Evolutionary conservation across 2,329 filamentous ascomycete species (phyloP).

Genomic region (Hypoxylon sp.): DNA sequence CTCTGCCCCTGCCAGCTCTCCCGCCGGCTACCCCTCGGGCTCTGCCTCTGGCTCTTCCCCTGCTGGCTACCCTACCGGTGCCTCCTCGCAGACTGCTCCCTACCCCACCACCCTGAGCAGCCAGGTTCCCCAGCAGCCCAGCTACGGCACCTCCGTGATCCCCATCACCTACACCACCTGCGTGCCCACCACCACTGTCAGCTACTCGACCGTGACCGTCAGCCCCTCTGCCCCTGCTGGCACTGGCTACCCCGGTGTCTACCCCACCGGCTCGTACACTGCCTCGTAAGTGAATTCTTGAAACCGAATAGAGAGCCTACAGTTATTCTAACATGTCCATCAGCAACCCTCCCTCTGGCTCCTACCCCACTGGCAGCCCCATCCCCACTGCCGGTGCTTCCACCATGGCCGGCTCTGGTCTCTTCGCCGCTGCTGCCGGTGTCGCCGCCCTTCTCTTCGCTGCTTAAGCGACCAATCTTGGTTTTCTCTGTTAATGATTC

Average conservation of each 20-base stretch:
- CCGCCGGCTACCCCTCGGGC: constrained; percentile 37
- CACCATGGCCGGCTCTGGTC: constrained; percentile 67
- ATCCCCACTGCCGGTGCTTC: constrained; percentile 66
- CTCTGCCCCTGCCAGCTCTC: constrained; percentile 53
- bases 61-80: constrained; percentile 53
- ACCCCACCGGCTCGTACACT: constrained; percentile 52
- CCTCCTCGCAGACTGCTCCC: constrained; percentile 28
- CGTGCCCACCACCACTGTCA: constrained; percentile 50
- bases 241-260: constrained; percentile 41
- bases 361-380: constrained; percentile 56
- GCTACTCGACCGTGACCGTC: constrained; percentile 49
- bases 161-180: constrained; percentile 62
- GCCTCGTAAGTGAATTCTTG: constrained; percentile 52
- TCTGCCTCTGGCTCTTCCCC: constrained; percentile 44
- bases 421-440: constrained; percentile 69
- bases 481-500: constrained; percentile 54
- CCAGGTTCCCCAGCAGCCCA: constrained; percentile 47
- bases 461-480: constrained; percentile 60
- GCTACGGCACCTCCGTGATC: constrained; percentile 64
- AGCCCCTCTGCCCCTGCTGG: constrained; percentile 44
- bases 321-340: constrained; percentile 47
- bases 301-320: neutral
- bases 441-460: constrained; percentile 68
- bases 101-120: constrained; percentile 48
- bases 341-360: constrained; percentile 56